A percentile compares a stretch with the other conserved stretches of the same genome.
Evolutionary conservation across 495 filamentous ascomycete species (phyloP).

Genomic region (Beverwykella pulmonaria): DNA sequence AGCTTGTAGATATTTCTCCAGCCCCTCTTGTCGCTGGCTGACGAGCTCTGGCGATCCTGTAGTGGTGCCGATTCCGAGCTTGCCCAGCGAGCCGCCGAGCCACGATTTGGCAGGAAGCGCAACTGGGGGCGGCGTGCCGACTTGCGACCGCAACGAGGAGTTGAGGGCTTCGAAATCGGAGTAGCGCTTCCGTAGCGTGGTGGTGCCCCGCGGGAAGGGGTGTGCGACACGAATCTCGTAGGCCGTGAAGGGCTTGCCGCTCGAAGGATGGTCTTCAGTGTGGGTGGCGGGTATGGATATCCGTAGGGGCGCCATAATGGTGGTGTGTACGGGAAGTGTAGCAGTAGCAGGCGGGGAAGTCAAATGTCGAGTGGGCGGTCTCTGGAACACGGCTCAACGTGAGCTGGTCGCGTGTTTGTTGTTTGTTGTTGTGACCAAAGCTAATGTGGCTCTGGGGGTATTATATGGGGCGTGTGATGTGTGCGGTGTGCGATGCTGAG

Average conservation of each 20-base stretch:
- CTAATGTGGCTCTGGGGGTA: neutral
- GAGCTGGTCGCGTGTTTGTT: neutral
- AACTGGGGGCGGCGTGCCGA: constrained; percentile 63
- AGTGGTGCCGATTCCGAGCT: constrained; percentile 54
- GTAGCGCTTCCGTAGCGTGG: constrained; percentile 89
- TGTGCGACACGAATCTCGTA: constrained; percentile 91
- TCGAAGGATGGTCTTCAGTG: constrained; percentile 64
- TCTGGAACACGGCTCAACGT: neutral
- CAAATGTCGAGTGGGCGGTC: neutral
- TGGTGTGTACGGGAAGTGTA: neutral
- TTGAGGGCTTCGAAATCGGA: constrained; percentile 86
- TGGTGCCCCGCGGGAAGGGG: constrained; percentile 71
- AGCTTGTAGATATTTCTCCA: constrained; percentile 80
- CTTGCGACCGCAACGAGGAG: constrained; percentile 63
- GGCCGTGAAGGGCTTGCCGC: constrained; percentile 82
- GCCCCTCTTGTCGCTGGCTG: constrained; percentile 71
- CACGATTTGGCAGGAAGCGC: constrained; percentile 81
- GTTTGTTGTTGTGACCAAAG: neutral
- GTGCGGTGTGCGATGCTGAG: neutral
- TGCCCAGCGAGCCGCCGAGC: constrained; percentile 44
- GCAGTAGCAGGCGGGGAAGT: neutral
- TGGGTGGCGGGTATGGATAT: constrained; percentile 33
- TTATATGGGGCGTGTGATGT: neutral
- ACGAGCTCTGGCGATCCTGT: constrained; percentile 73
- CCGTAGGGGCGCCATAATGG: constrained; percentile 28